phyloP scores from a whole-genome alignment of 148 eudicot species.

The Fagopyrum tataricum region DNA sequence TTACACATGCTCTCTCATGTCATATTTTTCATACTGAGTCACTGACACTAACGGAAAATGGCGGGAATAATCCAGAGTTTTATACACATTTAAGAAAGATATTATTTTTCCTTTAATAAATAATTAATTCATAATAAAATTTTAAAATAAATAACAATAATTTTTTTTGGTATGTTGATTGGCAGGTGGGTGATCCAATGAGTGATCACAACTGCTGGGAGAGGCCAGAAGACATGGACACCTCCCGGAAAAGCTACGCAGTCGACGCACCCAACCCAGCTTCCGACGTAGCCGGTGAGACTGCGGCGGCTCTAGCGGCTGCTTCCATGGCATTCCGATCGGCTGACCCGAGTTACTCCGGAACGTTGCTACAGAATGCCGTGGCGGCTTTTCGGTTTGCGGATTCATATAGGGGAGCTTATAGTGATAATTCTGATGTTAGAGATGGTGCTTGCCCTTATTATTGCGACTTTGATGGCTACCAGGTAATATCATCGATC shows the following conservation, averaged over 20 bases:
- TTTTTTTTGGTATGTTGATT: too few relatives aligned
- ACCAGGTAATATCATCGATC: slow-evolving; percentile 42
- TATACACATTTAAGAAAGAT: too few relatives aligned
- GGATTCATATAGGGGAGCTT: slow-evolving; percentile 72
- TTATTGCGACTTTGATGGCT: slow-evolving; percentile 94
- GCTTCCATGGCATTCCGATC: slow-evolving; percentile 77
- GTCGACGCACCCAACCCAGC: slow-evolving; percentile 84
- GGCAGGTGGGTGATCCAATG: slow-evolving; percentile 76
- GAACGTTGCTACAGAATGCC: slow-evolving; percentile 51
- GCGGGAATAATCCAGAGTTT: too few relatives aligned
- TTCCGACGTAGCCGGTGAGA: slow-evolving; percentile 93
- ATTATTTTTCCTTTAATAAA: too few relatives aligned
- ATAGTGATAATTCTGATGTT: slow-evolving; percentile 67
- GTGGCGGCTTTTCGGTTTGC: slow-evolving; percentile 51
- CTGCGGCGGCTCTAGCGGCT: slow-evolving; percentile 91
- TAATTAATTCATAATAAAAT: too few relatives aligned
- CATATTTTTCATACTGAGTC: not conserved
- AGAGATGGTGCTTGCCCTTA: slow-evolving; percentile 74
- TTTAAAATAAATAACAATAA: too few relatives aligned
- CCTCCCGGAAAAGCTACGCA: slow-evolving; percentile 57
- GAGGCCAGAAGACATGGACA: slow-evolving; percentile 98
- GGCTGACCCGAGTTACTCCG: slow-evolving; percentile 60
- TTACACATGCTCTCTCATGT: not conserved
- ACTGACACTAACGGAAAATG: too few relatives aligned
- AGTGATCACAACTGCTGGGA: slow-evolving; percentile 92